A percentile compares a stretch with the other conserved stretches of the same genome.
Evolutionary conservation across 179 eudicot species (phyloP).

Genomic region (Beta corolliflora): DNA sequence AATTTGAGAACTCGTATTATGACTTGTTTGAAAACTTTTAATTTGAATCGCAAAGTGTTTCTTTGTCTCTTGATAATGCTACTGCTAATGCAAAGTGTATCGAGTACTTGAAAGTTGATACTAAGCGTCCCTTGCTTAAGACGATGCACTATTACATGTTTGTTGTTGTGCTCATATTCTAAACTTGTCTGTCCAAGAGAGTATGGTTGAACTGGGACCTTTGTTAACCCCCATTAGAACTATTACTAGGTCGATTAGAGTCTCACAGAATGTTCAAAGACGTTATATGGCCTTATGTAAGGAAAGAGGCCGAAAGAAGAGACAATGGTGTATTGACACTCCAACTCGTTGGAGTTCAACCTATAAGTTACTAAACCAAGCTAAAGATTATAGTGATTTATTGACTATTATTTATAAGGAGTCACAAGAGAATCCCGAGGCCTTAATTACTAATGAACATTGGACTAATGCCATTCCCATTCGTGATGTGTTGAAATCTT

Average conservation of each 20-base stretch:
- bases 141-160: too few relatives aligned
- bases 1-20: too few relatives aligned
- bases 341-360: too few relatives aligned
- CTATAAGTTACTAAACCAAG: too few relatives aligned
- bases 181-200: background rate
- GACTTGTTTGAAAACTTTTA: background rate
- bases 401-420: background rate
- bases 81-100: background rate
- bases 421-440: background rate
- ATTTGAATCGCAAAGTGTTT: background rate
- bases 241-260: background rate
- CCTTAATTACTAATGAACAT: background rate
- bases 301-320: too few relatives aligned
- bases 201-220: background rate
- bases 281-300: too few relatives aligned
- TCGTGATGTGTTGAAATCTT: too few relatives aligned
- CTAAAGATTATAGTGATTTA: too few relatives aligned
- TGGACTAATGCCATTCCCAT: background rate
- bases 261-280: too few relatives aligned
- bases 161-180: background rate
- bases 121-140: too few relatives aligned
- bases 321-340: too few relatives aligned
- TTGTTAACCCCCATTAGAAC: background rate
- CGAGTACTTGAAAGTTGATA: too few relatives aligned
- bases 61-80: slow-evolving; percentile 4